phyloP scores from a whole-genome alignment of 169 alveolate species.

The Cryptosporidium baileyi region DNA sequence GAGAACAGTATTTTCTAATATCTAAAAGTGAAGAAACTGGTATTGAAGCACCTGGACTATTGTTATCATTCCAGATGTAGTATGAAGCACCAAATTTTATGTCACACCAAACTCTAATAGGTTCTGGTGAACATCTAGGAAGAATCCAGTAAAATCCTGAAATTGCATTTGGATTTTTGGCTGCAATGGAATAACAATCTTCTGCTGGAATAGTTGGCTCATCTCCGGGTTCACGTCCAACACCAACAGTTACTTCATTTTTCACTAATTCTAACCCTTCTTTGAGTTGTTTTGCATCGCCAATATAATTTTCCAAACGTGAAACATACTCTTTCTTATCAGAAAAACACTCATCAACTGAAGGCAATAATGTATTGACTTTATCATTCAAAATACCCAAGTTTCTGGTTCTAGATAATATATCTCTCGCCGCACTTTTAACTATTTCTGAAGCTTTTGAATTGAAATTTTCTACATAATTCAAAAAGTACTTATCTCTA shows the following conservation, averaged over 20 bases:
- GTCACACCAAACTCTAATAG: constrained; percentile 88
- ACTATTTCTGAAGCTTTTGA: constrained; percentile 77
- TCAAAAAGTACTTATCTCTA: constrained; percentile 87
- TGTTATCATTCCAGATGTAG: constrained; percentile 78
- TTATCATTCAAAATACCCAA: constrained; percentile 79
- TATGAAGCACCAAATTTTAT: constrained; percentile 85
- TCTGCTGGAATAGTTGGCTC: constrained; percentile 84
- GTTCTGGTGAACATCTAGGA: constrained; percentile 86
- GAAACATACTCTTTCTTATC: constrained; percentile 77
- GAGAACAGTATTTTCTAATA: constrained; percentile 83
- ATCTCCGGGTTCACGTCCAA: constrained; percentile 80
- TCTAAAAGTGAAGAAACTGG: constrained; percentile 80
- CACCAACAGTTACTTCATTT: constrained; percentile 61
- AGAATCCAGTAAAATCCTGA: constrained; percentile 91
- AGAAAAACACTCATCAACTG: constrained; percentile 78
- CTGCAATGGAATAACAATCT: constrained; percentile 85
- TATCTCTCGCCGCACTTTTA: constrained; percentile 82
- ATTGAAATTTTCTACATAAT: constrained; percentile 83
- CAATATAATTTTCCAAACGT: constrained; percentile 75
- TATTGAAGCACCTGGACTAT: constrained; percentile 74
- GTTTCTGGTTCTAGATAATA: constrained; percentile 77
- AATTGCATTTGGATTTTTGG: constrained; percentile 77
- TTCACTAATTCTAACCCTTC: constrained; percentile 69
- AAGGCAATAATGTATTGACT: constrained; percentile 79
- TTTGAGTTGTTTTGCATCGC: constrained; percentile 74